Conservation (phyloP, 495 filamentous ascomycete genomes). For the Aspergillus funiculosus region DNA sequence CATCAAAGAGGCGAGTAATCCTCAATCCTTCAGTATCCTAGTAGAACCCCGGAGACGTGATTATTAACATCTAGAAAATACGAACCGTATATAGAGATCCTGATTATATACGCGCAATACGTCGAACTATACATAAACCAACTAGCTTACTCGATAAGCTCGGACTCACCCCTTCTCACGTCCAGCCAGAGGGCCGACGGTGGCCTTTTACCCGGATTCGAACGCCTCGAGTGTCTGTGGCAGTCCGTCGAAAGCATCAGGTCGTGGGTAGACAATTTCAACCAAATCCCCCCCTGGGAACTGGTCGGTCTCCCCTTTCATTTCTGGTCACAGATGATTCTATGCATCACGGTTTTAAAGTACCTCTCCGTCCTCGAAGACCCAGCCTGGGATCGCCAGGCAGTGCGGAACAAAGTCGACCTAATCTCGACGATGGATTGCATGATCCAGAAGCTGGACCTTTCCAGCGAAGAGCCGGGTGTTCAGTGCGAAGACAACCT, state of each 20-base stretch:
- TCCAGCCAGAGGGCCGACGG: not conserved
- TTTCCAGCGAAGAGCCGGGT: constrained; percentile 23
- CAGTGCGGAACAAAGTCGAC: constrained; percentile 29
- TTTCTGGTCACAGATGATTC: constrained; percentile 36
- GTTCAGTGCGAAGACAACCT: constrained; percentile 25
- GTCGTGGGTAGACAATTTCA: constrained; percentile 30
- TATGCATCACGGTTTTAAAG: constrained; percentile 31
- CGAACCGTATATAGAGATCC: constrained; percentile 17
- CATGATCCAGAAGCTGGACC: constrained; percentile 23
- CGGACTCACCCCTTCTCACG: constrained; percentile 15
- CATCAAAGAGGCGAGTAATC: constrained; percentile 19
- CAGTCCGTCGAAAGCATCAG: constrained; percentile 32
- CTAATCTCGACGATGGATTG: constrained; percentile 26
- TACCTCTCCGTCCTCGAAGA: constrained; percentile 35
- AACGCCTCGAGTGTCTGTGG: constrained; percentile 34
- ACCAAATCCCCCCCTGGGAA: constrained; percentile 21
- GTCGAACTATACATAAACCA: constrained; percentile 37
- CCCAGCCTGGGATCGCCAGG: constrained; percentile 37
- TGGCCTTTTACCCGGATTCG: constrained; percentile 19
- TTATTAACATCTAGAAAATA: constrained; percentile 4
- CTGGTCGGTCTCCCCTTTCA: constrained; percentile 28
- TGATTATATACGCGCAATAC: constrained; percentile 29
- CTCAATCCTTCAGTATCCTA: not conserved
- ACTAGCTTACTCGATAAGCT: constrained; percentile 22
- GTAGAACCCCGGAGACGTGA: too few species aligned